Evolutionary conservation across 108 stramenopile genomes (phyloP), one percentile per base, ranked within the genome.

Genomic region (Epipyxis sp.): DNA sequence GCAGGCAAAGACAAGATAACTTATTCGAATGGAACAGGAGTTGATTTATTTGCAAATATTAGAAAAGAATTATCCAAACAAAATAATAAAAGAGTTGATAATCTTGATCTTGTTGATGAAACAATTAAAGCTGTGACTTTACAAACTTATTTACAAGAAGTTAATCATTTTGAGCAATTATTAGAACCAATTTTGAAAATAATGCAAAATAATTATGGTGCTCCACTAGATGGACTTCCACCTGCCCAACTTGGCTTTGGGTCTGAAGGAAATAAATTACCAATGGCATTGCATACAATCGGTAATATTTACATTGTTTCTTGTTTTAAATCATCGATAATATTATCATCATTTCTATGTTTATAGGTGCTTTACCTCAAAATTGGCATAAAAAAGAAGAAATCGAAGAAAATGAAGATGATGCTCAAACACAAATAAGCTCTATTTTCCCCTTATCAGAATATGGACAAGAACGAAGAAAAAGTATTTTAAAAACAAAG

Each of bases 131-230:
- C 40, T 13, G 71, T 74, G 25, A 54, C 32, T 54, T 42, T 74
- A 46, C 71, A 74, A 42, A 74, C 44, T 42, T 74, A 34, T 42
- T 42, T 74, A 39, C 41, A 74, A 27, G 10, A 74, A 57, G 71
- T 74, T 13, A 74, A 74, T 27, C 3, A 6, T 42, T 74, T 43
- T 74, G n/a, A 74, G 34, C 32, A 74, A 37, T 42, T 74, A 54
- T 42, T 74, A 16, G 25, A 74, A 10, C 71, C 71, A 6, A 6
- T 74, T 32, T 34, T 27, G 6, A 6, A 10, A 6, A 74, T 74
- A 6, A 13, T 74, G 6, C 32, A 74, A 42, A 3, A 74, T 16
- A 3, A 37, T 37, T 16, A 16, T 16, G 65, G 65, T 37, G 13
- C 20, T 16, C 20, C 65, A 25, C 65, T 37, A 13, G 65, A 41